Percentiles rank a stretch among this genome's conserved stretches.
phyloP scores from a whole-genome alignment of 2,329 filamentous ascomycete genomes.

The Aureobasidium sp. region DNA sequence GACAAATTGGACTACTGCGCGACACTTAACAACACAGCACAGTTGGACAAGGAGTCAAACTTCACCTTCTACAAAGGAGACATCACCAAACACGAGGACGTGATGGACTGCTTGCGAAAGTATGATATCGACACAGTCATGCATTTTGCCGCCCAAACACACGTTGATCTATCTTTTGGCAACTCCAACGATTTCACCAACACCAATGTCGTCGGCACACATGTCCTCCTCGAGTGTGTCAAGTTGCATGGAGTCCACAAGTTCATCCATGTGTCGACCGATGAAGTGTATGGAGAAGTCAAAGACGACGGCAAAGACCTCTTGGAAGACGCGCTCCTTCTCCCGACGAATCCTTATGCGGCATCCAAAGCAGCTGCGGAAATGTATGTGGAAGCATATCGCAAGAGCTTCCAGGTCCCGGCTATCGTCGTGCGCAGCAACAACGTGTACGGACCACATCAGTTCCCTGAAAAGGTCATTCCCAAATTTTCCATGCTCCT shows the following conservation, averaged over 20 bases:
- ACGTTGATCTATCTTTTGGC: slow-evolving; percentile 74
- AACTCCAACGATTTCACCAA: slow-evolving; percentile 75
- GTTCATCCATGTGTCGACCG: slow-evolving; percentile 76
- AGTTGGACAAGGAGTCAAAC: slow-evolving; percentile 58
- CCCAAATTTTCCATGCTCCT: slow-evolving; percentile 71
- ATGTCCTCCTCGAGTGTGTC: slow-evolving; percentile 68
- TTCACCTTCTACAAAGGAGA: slow-evolving; percentile 75
- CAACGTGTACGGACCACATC: slow-evolving; percentile 70
- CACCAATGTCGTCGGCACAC: slow-evolving; percentile 77
- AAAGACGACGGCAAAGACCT: slow-evolving; percentile 62
- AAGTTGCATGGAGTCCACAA: slow-evolving; percentile 59
- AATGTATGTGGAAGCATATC: slow-evolving; percentile 63
- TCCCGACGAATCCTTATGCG: slow-evolving; percentile 62
- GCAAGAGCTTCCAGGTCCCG: slow-evolving; percentile 72
- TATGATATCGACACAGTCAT: slow-evolving; percentile 71
- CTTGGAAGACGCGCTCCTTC: slow-evolving; percentile 63
- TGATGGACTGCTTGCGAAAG: slow-evolving; percentile 60
- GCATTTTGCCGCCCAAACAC: slow-evolving; percentile 79
- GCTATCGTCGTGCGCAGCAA: slow-evolving; percentile 73
- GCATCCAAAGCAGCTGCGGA: slow-evolving; percentile 31
- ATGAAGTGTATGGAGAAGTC: slow-evolving; percentile 79
- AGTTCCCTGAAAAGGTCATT: slow-evolving; percentile 58
- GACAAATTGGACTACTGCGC: slow-evolving; percentile 81
- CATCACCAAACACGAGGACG: slow-evolving; percentile 61
- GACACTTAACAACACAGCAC: slow-evolving; percentile 68